Base-by-base conservation (phyloP, 768 basidiomycete genomes). In the Chalciporus chontae region DNA sequence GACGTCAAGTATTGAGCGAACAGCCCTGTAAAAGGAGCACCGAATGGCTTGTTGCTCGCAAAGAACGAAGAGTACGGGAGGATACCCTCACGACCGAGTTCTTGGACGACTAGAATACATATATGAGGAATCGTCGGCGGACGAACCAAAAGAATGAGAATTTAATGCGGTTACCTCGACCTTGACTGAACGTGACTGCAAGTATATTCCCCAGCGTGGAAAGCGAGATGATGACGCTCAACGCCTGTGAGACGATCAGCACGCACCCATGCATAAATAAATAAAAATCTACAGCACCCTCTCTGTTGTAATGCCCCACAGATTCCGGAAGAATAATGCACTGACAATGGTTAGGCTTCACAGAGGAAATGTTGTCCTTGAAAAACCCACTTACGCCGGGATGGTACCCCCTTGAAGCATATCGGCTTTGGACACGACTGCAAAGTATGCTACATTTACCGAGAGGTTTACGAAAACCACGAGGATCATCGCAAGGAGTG, bases 361-460 rank as follows among this genome's bases (percentile, higher is more conserved):
- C 40, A 5, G 38, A 44, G 17, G 6, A 36, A 21, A 31, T 31
- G 2, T 8, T 13, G 29, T 24, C 15, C 2, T 31, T 2, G 4
- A 27, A 14, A 21, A 36, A 47, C 10, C 13, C 3, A 69, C 82
- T 59, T 56, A 84, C 84, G 85, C 88, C 14, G 85, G 78, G 43
- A 87, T 81, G 18, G 78, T 72, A 3, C 79, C 74, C 32, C 84
- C 82, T 15, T 68, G 70, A 2, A 85, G 61, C 37, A 90, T 87
- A 52, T 88, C 85, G 6, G 71, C 68, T 60, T 84, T 86, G 10
- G 83, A 81, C 3, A 89, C 83, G 5, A 81, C 88, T 0, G 83
- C 78, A 57, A 86, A 87, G 63, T 87, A 90, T 4, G 86, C 85
- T 7, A 87, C 58, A 54, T 87, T 88, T 46, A 85, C 78, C 8